A percentile compares a stretch with the other conserved stretches of the same genome.
Conservation (phyloP, 805 yeast genomes). For the Wickerhamiella dianesei region DNA sequence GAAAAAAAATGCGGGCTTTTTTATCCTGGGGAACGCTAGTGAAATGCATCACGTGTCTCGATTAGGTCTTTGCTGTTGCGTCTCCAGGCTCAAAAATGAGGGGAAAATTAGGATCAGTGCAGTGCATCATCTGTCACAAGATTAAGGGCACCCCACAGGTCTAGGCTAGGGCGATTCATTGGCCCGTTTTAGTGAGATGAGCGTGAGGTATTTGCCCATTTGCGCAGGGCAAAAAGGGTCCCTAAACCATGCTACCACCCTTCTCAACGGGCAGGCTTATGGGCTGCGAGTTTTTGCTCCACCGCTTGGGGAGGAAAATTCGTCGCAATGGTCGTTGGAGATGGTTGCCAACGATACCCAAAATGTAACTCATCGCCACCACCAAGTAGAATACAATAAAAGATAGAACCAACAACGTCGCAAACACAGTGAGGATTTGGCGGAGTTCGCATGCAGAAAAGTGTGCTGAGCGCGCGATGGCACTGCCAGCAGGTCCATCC, state of each 20-base stretch:
- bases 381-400: neutral
- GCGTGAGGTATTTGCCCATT: too few species aligned
- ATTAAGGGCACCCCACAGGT: too few species aligned
- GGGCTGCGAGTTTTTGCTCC: neutral
- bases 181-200: too few species aligned
- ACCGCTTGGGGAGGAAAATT: neutral
- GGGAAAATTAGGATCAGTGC: too few species aligned
- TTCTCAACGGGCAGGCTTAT: neutral
- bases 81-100: too few species aligned
- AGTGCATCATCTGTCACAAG: too few species aligned
- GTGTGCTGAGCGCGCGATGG: neutral
- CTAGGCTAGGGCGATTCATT: too few species aligned
- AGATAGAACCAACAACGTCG: neutral
- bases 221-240: neutral
- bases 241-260: neutral
- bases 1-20: too few species aligned
- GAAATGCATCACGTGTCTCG: too few species aligned
- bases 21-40: too few species aligned
- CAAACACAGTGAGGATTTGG: neutral
- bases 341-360: neutral
- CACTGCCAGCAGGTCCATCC: neutral
- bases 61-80: too few species aligned
- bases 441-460: neutral
- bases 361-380: neutral
- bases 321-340: neutral